Conservation (phyloP, 768 basidiomycete species). For the Kwoniella sp. region DNA sequence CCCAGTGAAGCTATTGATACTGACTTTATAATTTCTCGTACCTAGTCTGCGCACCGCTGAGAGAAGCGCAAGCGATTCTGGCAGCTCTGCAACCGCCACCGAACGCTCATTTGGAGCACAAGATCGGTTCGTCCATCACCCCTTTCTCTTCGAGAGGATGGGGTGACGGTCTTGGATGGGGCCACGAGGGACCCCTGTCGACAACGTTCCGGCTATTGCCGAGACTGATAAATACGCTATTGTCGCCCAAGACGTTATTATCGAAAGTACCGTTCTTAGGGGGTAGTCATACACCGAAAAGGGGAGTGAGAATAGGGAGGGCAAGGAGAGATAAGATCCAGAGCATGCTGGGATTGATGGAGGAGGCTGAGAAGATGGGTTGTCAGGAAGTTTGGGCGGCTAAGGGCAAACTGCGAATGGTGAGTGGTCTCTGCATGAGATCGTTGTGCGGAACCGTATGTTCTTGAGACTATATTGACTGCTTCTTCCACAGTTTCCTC, state of each 20-base stretch:
- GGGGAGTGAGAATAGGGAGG: conserved; percentile 25
- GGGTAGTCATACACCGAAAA: conserved; percentile 4
- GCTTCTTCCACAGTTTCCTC: conserved; percentile 39
- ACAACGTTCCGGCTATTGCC: conserved; percentile 43
- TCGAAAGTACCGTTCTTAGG: conserved; percentile 19
- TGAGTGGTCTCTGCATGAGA: conserved; percentile 36
- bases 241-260: conserved; percentile 33
- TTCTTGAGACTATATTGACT: conserved; percentile 3
- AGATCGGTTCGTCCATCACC: conserved; percentile 23
- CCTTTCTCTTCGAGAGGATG: conserved; percentile 30
- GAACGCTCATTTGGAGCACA: conserved; percentile 41
- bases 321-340: conserved; percentile 36
- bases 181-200: conserved; percentile 44
- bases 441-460: conserved; percentile 12
- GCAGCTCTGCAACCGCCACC: conserved; percentile 25
- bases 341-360: conserved; percentile 29
- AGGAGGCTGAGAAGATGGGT: conserved; percentile 38
- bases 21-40: not conserved
- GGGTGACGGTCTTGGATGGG: conserved; percentile 57
- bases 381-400: conserved; percentile 32
- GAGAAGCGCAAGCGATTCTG: conserved; percentile 37
- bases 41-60: conserved; percentile 37
- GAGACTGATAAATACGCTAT: conserved; percentile 35
- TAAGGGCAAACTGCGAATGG: conserved; percentile 40
- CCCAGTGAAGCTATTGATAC: not conserved